Evolutionary conservation across 805 yeast species (phyloP), one percentile per base, ranked within the genome.

Genomic region (Cyberlindnera meyerae): DNA sequence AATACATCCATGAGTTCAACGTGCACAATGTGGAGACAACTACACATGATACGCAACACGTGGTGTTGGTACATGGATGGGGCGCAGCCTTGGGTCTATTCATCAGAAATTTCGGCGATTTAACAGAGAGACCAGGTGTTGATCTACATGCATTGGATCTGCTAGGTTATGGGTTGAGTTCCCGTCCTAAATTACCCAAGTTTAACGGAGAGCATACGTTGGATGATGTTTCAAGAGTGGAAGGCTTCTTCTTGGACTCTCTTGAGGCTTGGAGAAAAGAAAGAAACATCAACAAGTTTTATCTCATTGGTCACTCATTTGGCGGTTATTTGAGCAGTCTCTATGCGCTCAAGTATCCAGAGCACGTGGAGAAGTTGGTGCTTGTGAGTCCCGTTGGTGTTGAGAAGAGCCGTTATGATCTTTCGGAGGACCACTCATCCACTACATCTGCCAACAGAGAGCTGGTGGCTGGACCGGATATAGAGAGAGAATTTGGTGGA

Each of bases 81-180:
- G 95, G 93, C 4, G 94, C 95, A 0, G 85, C 88, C 2, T 63
- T 82, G 21, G 95, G 90, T 0, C 73, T 84, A 42, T 85, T 81
- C 49, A 68, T 75, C 50, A 75, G 74, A 43, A 84, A 84, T 55
- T 71, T 81, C 46, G 79, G 75, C 40, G 63, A 60, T 1, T 51
- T 77, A 31, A 56, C 70, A 4, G 43, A 63, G 17, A 61, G 71
- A 12, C 76, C 77, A 0, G 83, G 82, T 4, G 65, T 69, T 11
- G 66, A 66, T 34, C 55, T 78, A 30, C 85, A 77, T 55, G 82
- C 80, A 1, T 58, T 77, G 28, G 87, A 78, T 51, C 50, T 77
- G 50, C 57, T 73, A 1, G 86, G 85, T 1, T 79, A 76, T 58
- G 86, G 85, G 1, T 55, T 74, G 27, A 75, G 79, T 0, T 67